phyloP scores from a whole-genome alignment of 768 basidiomycete species.

The Tubosaeta brunneosetosa region DNA sequence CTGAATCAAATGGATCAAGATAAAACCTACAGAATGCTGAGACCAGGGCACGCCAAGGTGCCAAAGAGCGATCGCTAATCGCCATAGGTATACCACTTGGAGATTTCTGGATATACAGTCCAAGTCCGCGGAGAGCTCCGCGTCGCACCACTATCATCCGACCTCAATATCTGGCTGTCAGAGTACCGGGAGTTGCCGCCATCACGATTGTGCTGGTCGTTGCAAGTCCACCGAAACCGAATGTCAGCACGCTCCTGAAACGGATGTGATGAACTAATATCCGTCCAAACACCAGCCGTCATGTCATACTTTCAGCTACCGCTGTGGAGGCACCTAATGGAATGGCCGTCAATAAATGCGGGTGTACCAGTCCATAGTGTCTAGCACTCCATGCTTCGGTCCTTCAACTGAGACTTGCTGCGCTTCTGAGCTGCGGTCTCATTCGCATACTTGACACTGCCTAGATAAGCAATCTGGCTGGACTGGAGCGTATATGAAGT shows the following conservation, averaged over 20 bases:
- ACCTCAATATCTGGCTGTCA: constrained; percentile 62
- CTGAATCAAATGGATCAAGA: constrained; percentile 64
- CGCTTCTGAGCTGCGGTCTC: too few relatives aligned
- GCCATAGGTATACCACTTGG: constrained; percentile 49
- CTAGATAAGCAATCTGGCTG: too few relatives aligned
- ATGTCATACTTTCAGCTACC: constrained; percentile 52
- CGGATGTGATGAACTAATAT: constrained; percentile 66
- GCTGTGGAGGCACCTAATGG: too few relatives aligned
- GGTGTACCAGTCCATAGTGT: too few relatives aligned
- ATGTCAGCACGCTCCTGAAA: constrained; percentile 52
- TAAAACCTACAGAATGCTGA: constrained; percentile 35
- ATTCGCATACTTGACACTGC: too few relatives aligned
- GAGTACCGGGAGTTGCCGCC: constrained; percentile 60
- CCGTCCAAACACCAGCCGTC: constrained; percentile 47
- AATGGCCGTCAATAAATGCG: too few relatives aligned
- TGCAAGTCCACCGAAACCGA: constrained; percentile 59
- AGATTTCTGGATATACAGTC: constrained; percentile 42
- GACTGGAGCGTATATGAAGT: too few relatives aligned
- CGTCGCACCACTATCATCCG: constrained; percentile 51
- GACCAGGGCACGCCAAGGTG: constrained; percentile 53
- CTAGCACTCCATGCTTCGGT: too few relatives aligned
- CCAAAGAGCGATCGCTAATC: constrained; percentile 48
- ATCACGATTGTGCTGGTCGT: constrained; percentile 62
- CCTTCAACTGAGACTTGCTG: too few relatives aligned
- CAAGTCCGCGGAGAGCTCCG: constrained; percentile 60